A percentile compares a stretch with the other conserved stretches of the same genome.
Conservation (phyloP, 164 flowering plant genomes). For the Santalum album region DNA sequence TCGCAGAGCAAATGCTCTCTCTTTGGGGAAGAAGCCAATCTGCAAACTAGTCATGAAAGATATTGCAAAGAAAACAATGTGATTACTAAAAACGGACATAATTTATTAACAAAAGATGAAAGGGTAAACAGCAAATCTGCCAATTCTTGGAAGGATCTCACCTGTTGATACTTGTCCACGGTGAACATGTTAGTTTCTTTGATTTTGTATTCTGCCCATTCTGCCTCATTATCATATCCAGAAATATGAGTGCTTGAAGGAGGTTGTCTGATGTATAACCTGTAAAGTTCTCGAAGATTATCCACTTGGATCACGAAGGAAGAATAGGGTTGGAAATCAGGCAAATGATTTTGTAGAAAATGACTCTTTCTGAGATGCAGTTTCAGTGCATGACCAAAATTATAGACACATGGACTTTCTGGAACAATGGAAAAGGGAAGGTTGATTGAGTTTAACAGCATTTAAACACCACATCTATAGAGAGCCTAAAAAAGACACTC, state of each 20-base stretch:
- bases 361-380: too few species aligned
- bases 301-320: neutral
- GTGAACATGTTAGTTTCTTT: constrained; percentile 96
- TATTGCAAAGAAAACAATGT: constrained; percentile 19
- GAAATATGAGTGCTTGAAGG: constrained; percentile 45
- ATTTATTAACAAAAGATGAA: neutral
- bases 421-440: too few species aligned
- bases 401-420: too few species aligned
- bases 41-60: constrained; percentile 52
- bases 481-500: too few species aligned
- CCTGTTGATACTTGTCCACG: constrained; percentile 95
- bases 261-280: constrained; percentile 84
- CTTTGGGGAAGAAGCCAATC: constrained; percentile 79
- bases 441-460: too few species aligned
- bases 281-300: constrained; percentile 16
- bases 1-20: constrained; percentile 78
- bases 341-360: too few species aligned
- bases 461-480: too few species aligned
- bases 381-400: too few species aligned
- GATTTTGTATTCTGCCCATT: constrained; percentile 94
- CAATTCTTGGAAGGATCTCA: constrained; percentile 22
- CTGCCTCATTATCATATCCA: constrained; percentile 44
- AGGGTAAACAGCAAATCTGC: neutral
- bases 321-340: too few species aligned
- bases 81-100: constrained; percentile 4